Conservation (phyloP, 257 asterid species). For the Nicotiana undulata region DNA sequence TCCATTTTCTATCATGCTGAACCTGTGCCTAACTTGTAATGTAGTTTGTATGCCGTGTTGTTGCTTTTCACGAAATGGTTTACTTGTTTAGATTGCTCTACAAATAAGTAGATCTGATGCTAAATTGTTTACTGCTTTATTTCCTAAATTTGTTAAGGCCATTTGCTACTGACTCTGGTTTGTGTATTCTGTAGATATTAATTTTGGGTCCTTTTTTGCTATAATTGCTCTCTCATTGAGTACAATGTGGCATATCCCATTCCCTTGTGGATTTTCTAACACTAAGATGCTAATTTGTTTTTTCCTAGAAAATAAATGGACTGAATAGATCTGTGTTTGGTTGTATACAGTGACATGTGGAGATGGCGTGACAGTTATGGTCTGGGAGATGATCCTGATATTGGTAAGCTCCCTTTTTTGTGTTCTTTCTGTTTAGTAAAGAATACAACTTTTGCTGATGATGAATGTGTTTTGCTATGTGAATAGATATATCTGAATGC, state of each 20-base stretch:
- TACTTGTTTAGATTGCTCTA: background rate
- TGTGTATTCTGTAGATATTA: background rate
- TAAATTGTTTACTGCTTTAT: background rate
- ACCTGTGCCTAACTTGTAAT: background rate
- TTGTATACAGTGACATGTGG: slow-evolving; percentile 50
- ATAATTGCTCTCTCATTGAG: background rate
- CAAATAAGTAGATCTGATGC: slow-evolving; percentile 11
- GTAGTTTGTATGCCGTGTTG: background rate
- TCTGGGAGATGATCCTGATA: slow-evolving; percentile 38
- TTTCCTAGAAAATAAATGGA: background rate
- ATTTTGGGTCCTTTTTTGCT: background rate
- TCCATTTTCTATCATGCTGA: background rate
- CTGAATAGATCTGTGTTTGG: background rate
- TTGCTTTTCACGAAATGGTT: background rate
- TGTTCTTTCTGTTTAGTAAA: background rate
- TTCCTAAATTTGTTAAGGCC: background rate
- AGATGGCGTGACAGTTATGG: slow-evolving; percentile 59
- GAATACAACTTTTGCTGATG: slow-evolving; percentile 5
- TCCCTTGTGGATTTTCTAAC: background rate
- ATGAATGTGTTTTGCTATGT: slow-evolving; percentile 8
- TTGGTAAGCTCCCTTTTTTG: slow-evolving; percentile 34
- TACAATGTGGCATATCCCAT: background rate
- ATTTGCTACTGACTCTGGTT: background rate
- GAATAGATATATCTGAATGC: slow-evolving; percentile 43
- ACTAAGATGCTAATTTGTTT: background rate